These are phyloP conservation scores for Pisolithus orientalis DNA, from an alignment of 768 basidiomycete genomes.

Conservation along the genomic window DNA sequence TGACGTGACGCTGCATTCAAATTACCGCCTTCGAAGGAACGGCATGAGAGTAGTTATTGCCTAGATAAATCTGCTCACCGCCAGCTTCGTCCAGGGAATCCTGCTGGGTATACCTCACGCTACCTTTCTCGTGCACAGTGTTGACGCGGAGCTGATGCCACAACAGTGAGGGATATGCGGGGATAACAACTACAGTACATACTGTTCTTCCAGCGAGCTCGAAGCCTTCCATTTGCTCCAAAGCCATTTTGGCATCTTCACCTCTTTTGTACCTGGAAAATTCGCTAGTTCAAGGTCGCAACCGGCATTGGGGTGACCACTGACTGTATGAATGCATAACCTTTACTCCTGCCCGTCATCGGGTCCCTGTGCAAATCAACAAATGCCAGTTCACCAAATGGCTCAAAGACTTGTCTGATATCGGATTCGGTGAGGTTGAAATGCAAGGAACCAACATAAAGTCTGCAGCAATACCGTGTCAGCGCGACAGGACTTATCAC, in stretches of 20 bases:
- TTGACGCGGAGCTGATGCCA: slow-evolving; percentile 70
- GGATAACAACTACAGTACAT: slow-evolving; percentile 19
- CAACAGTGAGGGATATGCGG: slow-evolving; percentile 10
- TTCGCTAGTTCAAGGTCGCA: neutral
- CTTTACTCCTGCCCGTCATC: slow-evolving; percentile 92
- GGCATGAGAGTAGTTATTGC: slow-evolving; percentile 1
- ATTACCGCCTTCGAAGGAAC: slow-evolving; percentile 68
- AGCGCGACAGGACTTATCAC: slow-evolving; percentile 6
- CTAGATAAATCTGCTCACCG: slow-evolving; percentile 41
- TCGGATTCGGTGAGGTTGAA: slow-evolving; percentile 97
- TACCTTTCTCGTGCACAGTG: slow-evolving; percentile 89
- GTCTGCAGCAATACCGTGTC: slow-evolving; percentile 37
- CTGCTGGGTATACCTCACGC: slow-evolving; percentile 64
- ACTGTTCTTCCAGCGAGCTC: slow-evolving; percentile 94
- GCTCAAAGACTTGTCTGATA: slow-evolving; percentile 98
- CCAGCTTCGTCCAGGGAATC: slow-evolving; percentile 87
- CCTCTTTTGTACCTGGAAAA: slow-evolving; percentile 71
- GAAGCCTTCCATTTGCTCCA: slow-evolving; percentile 99
- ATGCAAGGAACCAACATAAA: slow-evolving; percentile 95
- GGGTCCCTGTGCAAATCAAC: slow-evolving; percentile 97
- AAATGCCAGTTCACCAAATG: slow-evolving; percentile 96
- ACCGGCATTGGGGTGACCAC: slow-evolving; percentile 19
- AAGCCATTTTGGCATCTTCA: slow-evolving; percentile 94
- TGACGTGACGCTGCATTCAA: slow-evolving; percentile 97
- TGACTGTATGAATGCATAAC: slow-evolving; percentile 96